Conservation (phyloP, 345 rosid genomes). For the Eucalyptus pumila region DNA sequence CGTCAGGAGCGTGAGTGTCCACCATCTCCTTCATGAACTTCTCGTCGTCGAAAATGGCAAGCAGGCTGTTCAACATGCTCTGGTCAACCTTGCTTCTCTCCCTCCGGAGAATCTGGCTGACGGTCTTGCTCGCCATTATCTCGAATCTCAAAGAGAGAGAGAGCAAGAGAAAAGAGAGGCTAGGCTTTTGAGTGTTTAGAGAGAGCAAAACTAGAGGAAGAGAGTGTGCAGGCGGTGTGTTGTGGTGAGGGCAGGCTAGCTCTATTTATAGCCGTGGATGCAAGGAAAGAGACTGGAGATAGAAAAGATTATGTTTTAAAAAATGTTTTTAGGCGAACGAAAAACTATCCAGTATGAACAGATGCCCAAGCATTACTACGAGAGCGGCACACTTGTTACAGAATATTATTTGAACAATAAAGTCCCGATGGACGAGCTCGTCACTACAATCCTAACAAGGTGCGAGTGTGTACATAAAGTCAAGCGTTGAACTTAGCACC, state of each 20-base stretch:
- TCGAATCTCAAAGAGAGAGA: neutral
- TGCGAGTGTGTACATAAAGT: too few relatives aligned
- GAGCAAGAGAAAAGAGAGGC: neutral
- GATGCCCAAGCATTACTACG: neutral
- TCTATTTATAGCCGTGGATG: neutral
- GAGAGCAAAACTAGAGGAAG: neutral
- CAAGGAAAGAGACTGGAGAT: neutral
- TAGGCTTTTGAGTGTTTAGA: neutral
- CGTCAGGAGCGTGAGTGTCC: neutral
- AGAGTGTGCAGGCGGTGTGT: neutral
- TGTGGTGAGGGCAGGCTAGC: neutral
- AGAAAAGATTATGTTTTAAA: too few relatives aligned
- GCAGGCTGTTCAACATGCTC: neutral
- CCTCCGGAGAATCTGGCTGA: neutral
- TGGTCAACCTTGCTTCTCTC: neutral
- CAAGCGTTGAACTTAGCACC: too few relatives aligned
- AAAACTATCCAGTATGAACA: neutral
- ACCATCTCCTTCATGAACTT: neutral
- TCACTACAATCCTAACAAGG: too few relatives aligned
- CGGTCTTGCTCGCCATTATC: neutral
- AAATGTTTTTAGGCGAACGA: neutral
- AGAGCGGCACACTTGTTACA: neutral
- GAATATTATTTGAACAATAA: neutral
- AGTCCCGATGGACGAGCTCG: neutral
- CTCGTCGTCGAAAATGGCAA: neutral